Evolutionary conservation across 73 alveolate species (phyloP).

Genomic region (Tetrahymena borealis): DNA sequence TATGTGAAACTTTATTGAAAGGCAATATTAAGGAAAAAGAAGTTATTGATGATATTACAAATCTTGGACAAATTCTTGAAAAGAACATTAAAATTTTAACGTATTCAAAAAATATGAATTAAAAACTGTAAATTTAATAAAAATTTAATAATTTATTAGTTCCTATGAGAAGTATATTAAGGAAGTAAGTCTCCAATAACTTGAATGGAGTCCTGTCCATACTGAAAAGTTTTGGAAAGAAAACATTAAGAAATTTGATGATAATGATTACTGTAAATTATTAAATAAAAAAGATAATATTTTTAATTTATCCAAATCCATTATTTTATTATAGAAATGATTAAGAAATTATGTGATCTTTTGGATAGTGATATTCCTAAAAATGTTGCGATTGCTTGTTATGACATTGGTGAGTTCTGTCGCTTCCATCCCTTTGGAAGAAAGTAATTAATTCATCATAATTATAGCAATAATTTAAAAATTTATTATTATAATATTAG

Average conservation of each 20-base stretch:
- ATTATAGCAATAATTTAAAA: background rate
- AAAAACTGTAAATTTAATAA: background rate
- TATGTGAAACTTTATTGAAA: conserved; percentile 17
- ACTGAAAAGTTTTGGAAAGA: conserved; percentile 95
- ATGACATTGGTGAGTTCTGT: conserved; percentile 93
- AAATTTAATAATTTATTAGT: conserved; percentile 4
- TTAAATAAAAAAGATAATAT: background rate
- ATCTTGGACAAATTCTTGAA: conserved; percentile 30
- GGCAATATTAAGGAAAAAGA: conserved; percentile 34
- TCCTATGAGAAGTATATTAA: conserved; percentile 85
- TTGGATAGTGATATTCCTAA: conserved; percentile 57
- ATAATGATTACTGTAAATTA: conserved; percentile 43
- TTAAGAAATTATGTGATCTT: conserved; percentile 69
- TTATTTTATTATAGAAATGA: conserved; percentile 65
- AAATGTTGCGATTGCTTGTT: conserved; percentile 80
- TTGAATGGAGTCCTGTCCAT: conserved; percentile 91
- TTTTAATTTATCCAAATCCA: background rate
- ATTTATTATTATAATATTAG: background rate
- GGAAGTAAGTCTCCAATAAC: conserved; percentile 65
- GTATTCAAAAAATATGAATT: background rate
- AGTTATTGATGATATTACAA: conserved; percentile 26
- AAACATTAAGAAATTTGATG: conserved; percentile 80
- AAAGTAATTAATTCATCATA: background rate
- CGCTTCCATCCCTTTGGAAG: conserved; percentile 64
- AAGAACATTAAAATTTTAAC: conserved; percentile 37